Percentiles rank a stretch among this genome's conserved stretches.
phyloP scores from a whole-genome alignment of 2,329 filamentous ascomycete species.

The Aspergillus flavus region DNA sequence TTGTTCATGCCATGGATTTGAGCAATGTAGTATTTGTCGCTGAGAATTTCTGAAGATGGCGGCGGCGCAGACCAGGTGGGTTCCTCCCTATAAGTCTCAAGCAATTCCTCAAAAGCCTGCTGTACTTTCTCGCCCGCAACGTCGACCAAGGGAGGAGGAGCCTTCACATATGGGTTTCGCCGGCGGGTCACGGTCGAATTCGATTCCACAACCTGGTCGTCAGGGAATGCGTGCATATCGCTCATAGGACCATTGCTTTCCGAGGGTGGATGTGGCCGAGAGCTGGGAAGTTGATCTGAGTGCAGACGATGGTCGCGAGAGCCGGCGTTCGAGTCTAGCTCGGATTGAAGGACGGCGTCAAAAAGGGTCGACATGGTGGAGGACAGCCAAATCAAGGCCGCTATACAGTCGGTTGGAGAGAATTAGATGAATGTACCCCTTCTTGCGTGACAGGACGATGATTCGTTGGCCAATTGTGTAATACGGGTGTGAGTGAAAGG shows the following conservation, averaged over 20 bases:
- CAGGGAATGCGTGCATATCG: conserved; percentile 61
- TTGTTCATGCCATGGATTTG: conserved; percentile 66
- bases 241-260: conserved; percentile 56
- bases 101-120: conserved; percentile 63
- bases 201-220: conserved; percentile 63
- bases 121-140: conserved; percentile 64
- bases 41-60: conserved; percentile 58
- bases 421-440: neutral
- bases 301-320: conserved; percentile 32
- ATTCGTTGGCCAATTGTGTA: conserved; percentile 11
- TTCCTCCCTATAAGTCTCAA: conserved; percentile 64
- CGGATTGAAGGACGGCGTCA: conserved; percentile 46
- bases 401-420: neutral
- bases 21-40: conserved; percentile 67
- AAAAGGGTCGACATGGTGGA: conserved; percentile 44
- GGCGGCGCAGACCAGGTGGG: conserved; percentile 54
- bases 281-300: conserved; percentile 53
- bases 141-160: conserved; percentile 62
- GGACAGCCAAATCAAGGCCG: conserved; percentile 29
- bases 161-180: conserved; percentile 52
- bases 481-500: neutral
- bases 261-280: conserved; percentile 55
- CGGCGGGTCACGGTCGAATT: conserved; percentile 53
- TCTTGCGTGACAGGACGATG: neutral
- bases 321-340: conserved; percentile 39